Conservation (phyloP, 371 early-diverging fungal species). For the Mortierella sp. region DNA sequence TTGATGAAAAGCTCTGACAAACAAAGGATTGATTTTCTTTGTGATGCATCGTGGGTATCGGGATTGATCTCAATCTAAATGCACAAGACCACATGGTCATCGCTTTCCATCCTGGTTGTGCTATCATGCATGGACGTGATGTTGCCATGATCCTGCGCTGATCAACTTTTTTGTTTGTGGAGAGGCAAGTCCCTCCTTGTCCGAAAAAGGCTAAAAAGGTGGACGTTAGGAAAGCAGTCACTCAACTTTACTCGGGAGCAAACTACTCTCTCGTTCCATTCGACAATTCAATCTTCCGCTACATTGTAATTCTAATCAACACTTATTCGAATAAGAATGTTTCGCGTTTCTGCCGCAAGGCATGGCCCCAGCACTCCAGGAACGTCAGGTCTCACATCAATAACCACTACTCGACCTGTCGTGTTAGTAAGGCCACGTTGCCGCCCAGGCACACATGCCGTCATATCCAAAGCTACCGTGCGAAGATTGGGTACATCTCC, state of each 20-base stretch:
- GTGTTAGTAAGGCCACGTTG: neutral
- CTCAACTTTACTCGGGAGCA: too few species aligned
- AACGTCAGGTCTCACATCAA: neutral
- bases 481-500: neutral
- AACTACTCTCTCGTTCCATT: neutral
- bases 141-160: neutral
- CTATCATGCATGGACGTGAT: neutral
- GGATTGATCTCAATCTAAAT: neutral
- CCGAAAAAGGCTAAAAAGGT: too few species aligned
- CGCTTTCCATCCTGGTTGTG: neutral
- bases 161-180: too few species aligned
- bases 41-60: neutral
- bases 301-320: too few species aligned
- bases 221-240: too few species aligned
- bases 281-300: neutral
- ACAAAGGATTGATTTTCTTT: neutral
- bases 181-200: too few species aligned
- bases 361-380: conserved; percentile 3
- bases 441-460: conserved; percentile 9
- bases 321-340: neutral
- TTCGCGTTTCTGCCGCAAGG: conserved; percentile 16
- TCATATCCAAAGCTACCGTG: conserved; percentile 1
- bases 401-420: neutral
- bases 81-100: neutral
- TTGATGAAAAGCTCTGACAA: neutral